Evolutionary conservation across 371 early-diverging fungal genomes (phyloP), one percentile per base, ranked within the genome.

Genomic region (Rhizopus delemar): DNA sequence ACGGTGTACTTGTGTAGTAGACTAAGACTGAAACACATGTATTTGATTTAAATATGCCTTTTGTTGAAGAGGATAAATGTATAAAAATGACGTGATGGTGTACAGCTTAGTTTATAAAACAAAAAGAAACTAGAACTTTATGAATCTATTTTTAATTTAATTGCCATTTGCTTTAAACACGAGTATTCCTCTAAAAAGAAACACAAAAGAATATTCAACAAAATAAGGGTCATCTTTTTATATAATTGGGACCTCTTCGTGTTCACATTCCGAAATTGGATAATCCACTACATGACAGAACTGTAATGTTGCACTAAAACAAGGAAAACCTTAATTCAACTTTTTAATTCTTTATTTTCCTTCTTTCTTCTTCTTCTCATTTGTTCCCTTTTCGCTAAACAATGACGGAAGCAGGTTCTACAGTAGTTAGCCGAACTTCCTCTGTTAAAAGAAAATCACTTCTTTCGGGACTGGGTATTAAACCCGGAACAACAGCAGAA

Each of bases 391-490:
- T 43, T 43, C 5, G 8, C 11, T n/a, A 6, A 39, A 28, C 9
- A 41, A 62, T 62, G 63, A 46, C 63, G 32, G 63, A 62, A 16
- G 51, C 43, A 35, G 35, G 46, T 39, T 22, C 59, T 33, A 45
- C 29, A 43, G 46, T 41, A 52, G 51, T 56, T 29, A 52, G 57
- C 34, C 39, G 62, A 28, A 41, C 59, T 28, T 38, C 69, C 7
- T 31, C 51, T 7, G 46, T 48, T 4, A 73, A 71, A 52, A 69
- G 74, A 41, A 69, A 63, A 32, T 74, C 77, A 2, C 51, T 70
- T 13, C 53, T 77, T 12, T 65, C 68, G 7, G 77, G 72, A 8
- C 63, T 77, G 16, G 77, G 77, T 13, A 77, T 77, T 16, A 69
- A 77, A 41, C 56, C 77, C 63, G 51, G 12, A 3, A 22, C 22